Base-by-base conservation (phyloP, 179 eudicot genomes). In the Dionaea muscipula region DNA sequence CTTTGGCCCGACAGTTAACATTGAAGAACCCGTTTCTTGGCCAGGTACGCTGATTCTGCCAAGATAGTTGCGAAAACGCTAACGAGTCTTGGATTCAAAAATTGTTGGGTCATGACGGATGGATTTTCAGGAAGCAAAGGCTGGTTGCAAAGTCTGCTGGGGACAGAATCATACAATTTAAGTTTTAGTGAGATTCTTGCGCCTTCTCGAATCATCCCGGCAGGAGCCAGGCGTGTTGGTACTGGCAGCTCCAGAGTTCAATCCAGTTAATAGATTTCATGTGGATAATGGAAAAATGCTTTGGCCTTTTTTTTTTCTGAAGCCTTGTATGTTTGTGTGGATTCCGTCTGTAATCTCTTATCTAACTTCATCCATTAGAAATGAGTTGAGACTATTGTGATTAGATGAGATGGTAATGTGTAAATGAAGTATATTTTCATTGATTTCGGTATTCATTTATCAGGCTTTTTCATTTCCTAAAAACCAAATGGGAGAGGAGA, bases 51-150 rank as follows among this genome's bases (percentile, higher is more conserved):
- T 0, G 95, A 90, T 68, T 76, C 81, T 8, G 94, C 95, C 51
- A 90, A 86, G 61, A 74, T 61, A 55, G 94, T 84, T 56, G 95
- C 95, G 37, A 84, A 62, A 74, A 67, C 83, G n/a, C 67, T 90
- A 38, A 86, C 95, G 26, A 62, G 73, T 33, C 73, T 78, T 16
- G 97, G 97, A 46, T 90, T 90, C 71, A 82, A 77, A 33, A 90
- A 84, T 66, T 55, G 75, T 26, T 90, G 94, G 90, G 71, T 80
- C 26, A 80, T 90, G 74, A 59, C 69, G 0, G 97, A 84, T 64
- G 97, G 97, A 33, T 90, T 90, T 70, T 90, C 91, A 0, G 97
- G 97, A 68, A 55, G 95, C 71, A 76, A 52, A 51, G 97, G 97
- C 5, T 90, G 95, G 97, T 55, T 76, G 53, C 94, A 84, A 54